Percentiles rank a stretch among this genome's conserved stretches.
Conservation (phyloP, 1,284 basidiomycete genomes). For the Phellopilus nigrolimitatus region DNA sequence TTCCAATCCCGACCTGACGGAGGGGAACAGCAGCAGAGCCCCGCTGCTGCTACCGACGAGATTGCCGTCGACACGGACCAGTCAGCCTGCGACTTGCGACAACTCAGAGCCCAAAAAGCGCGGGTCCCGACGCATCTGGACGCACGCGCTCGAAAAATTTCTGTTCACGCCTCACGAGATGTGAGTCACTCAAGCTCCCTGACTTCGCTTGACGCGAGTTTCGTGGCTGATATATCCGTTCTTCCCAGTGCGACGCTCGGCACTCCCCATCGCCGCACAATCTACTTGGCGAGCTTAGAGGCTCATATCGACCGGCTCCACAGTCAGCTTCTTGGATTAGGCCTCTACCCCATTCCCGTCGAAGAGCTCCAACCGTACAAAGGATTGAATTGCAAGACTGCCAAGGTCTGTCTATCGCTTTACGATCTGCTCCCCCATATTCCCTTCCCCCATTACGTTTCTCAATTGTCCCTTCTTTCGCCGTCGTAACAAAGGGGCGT, state of each 20-base stretch:
- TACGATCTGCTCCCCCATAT: background rate
- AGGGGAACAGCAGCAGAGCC: background rate
- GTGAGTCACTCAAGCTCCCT: conserved; percentile 33
- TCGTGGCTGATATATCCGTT: background rate
- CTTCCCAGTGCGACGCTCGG: conserved; percentile 59
- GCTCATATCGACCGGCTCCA: conserved; percentile 59
- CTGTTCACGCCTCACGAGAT: conserved; percentile 64
- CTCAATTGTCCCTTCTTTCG: no score
- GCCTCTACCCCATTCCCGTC: conserved; percentile 49
- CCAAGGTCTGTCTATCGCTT: conserved; percentile 46
- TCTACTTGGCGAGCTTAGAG: conserved; percentile 33
- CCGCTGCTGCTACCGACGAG: background rate
- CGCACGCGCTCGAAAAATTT: conserved; percentile 64
- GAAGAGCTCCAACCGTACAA: conserved; percentile 50
- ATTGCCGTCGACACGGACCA: no score
- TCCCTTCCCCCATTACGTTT: no score
- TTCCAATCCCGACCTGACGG: background rate
- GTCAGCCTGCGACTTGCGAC: background rate
- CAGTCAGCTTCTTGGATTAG: conserved; percentile 43
- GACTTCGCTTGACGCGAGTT: background rate
- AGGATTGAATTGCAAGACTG: conserved; percentile 65
- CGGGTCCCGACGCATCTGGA: conserved; percentile 65
- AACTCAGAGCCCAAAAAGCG: conserved; percentile 42
- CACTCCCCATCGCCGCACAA: conserved; percentile 41
- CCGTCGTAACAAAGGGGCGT: no score